Evolutionary conservation across 2,329 filamentous ascomycete genomes (phyloP).

Genomic region (Eutypa lata): DNA sequence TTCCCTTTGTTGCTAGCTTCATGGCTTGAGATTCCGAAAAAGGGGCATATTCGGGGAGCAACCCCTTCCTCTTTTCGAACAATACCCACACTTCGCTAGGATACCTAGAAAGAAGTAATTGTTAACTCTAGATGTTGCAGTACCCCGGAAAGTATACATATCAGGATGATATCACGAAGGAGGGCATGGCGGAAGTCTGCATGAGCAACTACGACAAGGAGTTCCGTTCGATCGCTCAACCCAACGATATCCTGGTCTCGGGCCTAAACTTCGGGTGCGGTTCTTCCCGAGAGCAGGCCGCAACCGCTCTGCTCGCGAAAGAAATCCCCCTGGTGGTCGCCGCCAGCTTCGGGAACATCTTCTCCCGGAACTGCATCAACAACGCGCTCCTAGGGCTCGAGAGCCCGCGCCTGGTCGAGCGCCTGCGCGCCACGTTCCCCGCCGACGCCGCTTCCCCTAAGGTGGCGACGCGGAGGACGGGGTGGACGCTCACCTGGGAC

Average conservation of each 20-base stretch:
- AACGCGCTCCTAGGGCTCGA: slow-evolving; percentile 74
- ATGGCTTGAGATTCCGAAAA: too few species aligned
- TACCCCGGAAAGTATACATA: slow-evolving; percentile 80
- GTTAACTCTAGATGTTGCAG: not conserved
- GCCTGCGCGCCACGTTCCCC: slow-evolving; percentile 61
- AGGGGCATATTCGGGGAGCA: too few species aligned
- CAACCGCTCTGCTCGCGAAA: slow-evolving; percentile 80
- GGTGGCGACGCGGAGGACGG: slow-evolving; percentile 67
- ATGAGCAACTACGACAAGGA: slow-evolving; percentile 89
- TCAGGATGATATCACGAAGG: slow-evolving; percentile 73
- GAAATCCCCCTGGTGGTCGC: slow-evolving; percentile 76
- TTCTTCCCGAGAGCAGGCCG: slow-evolving; percentile 78
- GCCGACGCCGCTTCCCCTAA: slow-evolving; percentile 43
- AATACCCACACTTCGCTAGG: too few species aligned
- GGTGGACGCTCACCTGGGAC: slow-evolving; percentile 84
- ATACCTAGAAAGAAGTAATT: slow-evolving; percentile 74
- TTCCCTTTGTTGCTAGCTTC: too few species aligned
- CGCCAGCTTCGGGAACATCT: slow-evolving; percentile 83
- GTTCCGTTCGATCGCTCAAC: slow-evolving; percentile 62
- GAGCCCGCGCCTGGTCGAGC: slow-evolving; percentile 62
- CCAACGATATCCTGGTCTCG: slow-evolving; percentile 77
- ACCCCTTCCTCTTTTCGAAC: too few species aligned
- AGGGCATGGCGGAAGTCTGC: slow-evolving; percentile 83
- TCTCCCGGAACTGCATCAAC: slow-evolving; percentile 74
- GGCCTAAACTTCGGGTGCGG: slow-evolving; percentile 91